Base-by-base conservation (phyloP, 75 land plant species). In the Ceratopteris richardii region DNA sequence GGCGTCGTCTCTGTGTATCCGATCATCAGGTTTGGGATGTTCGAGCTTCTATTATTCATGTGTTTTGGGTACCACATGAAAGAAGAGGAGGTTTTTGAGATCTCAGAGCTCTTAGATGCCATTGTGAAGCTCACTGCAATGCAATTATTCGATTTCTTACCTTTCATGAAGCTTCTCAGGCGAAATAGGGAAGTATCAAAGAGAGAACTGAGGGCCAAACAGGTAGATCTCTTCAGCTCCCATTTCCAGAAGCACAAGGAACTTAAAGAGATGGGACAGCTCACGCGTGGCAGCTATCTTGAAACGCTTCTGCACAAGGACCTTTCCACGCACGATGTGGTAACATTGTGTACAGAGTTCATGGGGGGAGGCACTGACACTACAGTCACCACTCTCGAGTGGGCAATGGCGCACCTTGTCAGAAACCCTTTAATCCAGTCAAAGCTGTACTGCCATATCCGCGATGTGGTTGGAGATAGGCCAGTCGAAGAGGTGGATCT, bases 361-460 rank as follows among this genome's bases (percentile, higher is more conserved):
- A n/a, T 77, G n/a, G 62, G 65, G 30, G 83, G 75, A 1, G 77
- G 77, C 36, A 71, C 74, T 0, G 79, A 72, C n/a, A 72, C 61
- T 3, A 66, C 68, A 1, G 21, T 65, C 12, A 48, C 52, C 5
- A 26, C 53, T 19, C 39, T 78, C 2, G 74, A 78, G 39, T 77
- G 80, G 80, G 30, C 24, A 14, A 52, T 77, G 59, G 80, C 78
- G 3, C 61, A 73, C 42, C 44, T 78, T 12, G 66, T 78, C 40
- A 44, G 44, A 36, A 16, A 61, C 54, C 68, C 64, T 17, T 13
- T 16, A 0, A n/a, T 73, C 6, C 80, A 77, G 39, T 3, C 3
- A 33, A 33, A 9, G 37, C 7, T 33, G 7, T 33, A 4, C 9
- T 9, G 9, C 3, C 7, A 33, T 4, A 33, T 33, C 37, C 37